phyloP scores from a whole-genome alignment of 805 yeast species.

The Candida nonsorbophila region DNA sequence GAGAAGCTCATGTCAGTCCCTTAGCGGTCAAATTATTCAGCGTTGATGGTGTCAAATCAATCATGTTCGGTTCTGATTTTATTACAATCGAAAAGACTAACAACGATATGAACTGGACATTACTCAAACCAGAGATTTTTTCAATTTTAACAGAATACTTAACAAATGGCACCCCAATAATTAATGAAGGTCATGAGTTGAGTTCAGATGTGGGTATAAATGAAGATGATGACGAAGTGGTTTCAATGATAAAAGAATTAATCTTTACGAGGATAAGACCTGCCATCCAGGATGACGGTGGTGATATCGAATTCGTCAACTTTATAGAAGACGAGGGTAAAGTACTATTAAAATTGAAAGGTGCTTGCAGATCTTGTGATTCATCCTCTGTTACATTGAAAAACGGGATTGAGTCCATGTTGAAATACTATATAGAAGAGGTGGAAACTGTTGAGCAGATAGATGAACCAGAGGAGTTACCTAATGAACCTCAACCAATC shows the following conservation, averaged over 20 bases:
- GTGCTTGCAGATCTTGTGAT: conserved; percentile 73
- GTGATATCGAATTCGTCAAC: conserved; percentile 62
- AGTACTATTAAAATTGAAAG: conserved; percentile 54
- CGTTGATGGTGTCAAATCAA: conserved; percentile 69
- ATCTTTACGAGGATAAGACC: conserved; percentile 69
- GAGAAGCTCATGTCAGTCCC: conserved; percentile 74
- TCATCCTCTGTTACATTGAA: conserved; percentile 61
- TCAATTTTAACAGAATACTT: conserved; percentile 51
- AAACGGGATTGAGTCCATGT: conserved; percentile 66
- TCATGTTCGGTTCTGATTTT: conserved; percentile 80
- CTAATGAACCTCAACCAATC: conserved; percentile 4
- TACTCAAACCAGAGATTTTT: conserved; percentile 64
- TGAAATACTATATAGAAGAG: conserved; percentile 65
- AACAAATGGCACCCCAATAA: conserved; percentile 52
- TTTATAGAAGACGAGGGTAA: conserved; percentile 52
- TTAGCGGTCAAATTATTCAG: conserved; percentile 69
- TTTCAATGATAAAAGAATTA: conserved; percentile 62
- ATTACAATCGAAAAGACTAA: conserved; percentile 69
- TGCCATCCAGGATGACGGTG: conserved; percentile 73
- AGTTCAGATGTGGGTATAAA: conserved; percentile 36
- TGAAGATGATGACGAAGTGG: conserved; percentile 64
- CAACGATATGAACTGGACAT: conserved; percentile 50
- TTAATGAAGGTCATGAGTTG: conserved; percentile 27
- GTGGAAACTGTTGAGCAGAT: conserved; percentile 52
- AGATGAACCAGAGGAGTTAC: conserved; percentile 29